phyloP scores from a whole-genome alignment of 495 filamentous ascomycete species.

The Penicillium fimorum region DNA sequence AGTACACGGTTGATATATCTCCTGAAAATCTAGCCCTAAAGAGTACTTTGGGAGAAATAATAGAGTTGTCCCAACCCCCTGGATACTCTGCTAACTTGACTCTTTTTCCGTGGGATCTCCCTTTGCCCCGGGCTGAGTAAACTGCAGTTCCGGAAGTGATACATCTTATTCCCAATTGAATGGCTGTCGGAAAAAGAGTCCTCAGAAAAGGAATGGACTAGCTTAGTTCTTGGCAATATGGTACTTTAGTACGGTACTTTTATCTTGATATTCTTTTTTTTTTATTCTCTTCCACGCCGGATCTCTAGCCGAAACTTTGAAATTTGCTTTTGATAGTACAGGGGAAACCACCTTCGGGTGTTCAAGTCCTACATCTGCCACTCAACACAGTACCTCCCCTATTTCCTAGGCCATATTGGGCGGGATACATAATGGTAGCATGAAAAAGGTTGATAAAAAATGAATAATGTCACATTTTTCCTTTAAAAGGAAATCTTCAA shows the following conservation, averaged over 20 bases:
- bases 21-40: background rate
- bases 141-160: background rate
- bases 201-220: background rate
- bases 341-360: too few species aligned
- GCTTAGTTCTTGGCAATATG: background rate
- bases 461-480: background rate
- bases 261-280: too few species aligned
- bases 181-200: background rate
- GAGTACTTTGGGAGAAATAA: conserved; percentile 13
- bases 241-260: background rate
- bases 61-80: conserved; percentile 29
- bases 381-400: background rate
- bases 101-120: background rate
- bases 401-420: too few species aligned
- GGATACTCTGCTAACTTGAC: conserved; percentile 8
- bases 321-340: too few species aligned
- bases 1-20: background rate
- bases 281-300: too few species aligned
- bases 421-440: background rate
- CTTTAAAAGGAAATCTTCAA: background rate
- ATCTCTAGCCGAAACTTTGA: background rate
- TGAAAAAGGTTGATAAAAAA: background rate
- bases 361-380: background rate
- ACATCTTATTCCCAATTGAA: background rate
- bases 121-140: background rate